phyloP scores from a whole-genome alignment of 2,329 filamentous ascomycete species.

The Elsinoe perseae region DNA sequence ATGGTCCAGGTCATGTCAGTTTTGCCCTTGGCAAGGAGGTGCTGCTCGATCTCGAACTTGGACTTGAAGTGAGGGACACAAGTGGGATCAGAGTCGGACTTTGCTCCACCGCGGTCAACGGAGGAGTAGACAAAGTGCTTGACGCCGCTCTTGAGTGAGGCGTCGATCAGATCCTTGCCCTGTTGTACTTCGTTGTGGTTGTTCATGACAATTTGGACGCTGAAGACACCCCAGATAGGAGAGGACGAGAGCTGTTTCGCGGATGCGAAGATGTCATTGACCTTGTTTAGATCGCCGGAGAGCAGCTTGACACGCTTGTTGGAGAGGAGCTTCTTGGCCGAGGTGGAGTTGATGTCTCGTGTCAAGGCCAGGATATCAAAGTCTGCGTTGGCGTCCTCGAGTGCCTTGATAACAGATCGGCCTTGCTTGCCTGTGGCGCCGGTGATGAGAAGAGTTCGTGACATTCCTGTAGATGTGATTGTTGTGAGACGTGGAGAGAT shows the following conservation, averaged over 20 bases:
- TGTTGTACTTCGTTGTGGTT: constrained; percentile 42
- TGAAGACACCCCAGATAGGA: constrained; percentile 52
- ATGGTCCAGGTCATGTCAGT: constrained; percentile 51
- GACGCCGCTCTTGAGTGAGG: constrained; percentile 47
- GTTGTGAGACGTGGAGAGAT: background rate
- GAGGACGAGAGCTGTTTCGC: constrained; percentile 27
- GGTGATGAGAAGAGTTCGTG: constrained; percentile 29
- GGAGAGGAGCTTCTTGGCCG: constrained; percentile 40
- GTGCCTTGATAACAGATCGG: constrained; percentile 32
- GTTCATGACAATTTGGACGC: constrained; percentile 39
- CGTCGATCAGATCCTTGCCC: constrained; percentile 52
- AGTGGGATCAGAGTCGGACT: constrained; percentile 47
- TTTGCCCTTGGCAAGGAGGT: constrained; percentile 43
- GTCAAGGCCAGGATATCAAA: constrained; percentile 51
- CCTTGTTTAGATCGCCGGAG: constrained; percentile 48
- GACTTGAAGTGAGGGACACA: constrained; percentile 52
- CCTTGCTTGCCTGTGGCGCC: constrained; percentile 38
- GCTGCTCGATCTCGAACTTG: constrained; percentile 55
- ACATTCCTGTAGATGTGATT: constrained; percentile 8
- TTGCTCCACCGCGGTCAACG: constrained; percentile 51
- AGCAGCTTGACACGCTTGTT: constrained; percentile 44
- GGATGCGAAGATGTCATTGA: constrained; percentile 42
- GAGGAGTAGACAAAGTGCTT: constrained; percentile 54
- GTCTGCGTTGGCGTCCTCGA: constrained; percentile 25
- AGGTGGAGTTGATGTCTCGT: constrained; percentile 42